These are phyloP conservation scores for Candida ovalis DNA, from an alignment of 805 yeast species.

Conservation along the genomic window DNA sequence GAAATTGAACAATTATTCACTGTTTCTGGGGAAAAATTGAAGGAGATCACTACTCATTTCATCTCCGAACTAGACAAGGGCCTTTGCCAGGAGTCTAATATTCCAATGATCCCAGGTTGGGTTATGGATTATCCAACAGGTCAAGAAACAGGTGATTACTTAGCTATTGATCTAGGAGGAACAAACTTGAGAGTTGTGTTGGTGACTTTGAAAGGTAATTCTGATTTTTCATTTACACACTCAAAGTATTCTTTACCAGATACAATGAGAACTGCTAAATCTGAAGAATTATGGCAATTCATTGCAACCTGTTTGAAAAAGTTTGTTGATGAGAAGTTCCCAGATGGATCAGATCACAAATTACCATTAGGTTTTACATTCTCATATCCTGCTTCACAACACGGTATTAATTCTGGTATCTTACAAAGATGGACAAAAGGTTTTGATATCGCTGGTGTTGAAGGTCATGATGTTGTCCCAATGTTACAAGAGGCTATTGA, in stretches of 20 bases:
- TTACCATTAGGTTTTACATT: conserved; percentile 92
- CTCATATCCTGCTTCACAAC: conserved; percentile 85
- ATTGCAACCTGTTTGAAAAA: conserved; percentile 76
- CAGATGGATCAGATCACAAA: conserved; percentile 53
- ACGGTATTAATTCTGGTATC: conserved; percentile 77
- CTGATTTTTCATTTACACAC: conserved; percentile 81
- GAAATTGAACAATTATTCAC: conserved; percentile 59
- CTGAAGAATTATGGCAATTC: conserved; percentile 79
- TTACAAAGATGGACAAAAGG: conserved; percentile 98
- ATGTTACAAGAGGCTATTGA: conserved; percentile 77
- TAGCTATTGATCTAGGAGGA: conserved; percentile 97
- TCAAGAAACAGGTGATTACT: conserved; percentile 78
- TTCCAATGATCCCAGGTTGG: conserved; percentile 98
- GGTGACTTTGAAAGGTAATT: conserved; percentile 78
- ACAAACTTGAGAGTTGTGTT: conserved; percentile 92
- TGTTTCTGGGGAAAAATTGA: conserved; percentile 56
- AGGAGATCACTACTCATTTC: conserved; percentile 70
- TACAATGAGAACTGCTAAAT: conserved; percentile 69
- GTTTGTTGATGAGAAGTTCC: conserved; percentile 62
- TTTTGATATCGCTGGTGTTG: conserved; percentile 88
- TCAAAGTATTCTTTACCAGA: conserved; percentile 80
- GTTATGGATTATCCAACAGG: conserved; percentile 93
- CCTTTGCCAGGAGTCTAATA: conserved; percentile 65
- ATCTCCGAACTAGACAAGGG: conserved; percentile 79
- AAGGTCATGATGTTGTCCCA: conserved; percentile 91